phyloP scores from a whole-genome alignment of 1,284 basidiomycete species.

The Wallemia hederae region DNA sequence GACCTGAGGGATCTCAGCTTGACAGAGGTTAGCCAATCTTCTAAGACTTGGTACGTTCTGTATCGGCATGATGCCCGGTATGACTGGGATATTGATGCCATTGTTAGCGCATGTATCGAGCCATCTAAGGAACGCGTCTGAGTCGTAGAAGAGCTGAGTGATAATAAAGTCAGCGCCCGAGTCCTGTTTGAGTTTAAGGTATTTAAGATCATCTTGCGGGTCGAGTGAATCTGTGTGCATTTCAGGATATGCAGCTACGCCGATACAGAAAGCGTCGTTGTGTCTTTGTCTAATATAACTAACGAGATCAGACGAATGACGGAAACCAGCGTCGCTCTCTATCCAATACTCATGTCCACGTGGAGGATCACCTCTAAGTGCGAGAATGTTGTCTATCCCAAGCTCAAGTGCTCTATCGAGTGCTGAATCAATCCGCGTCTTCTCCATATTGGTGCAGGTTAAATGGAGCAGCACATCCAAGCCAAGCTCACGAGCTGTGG shows the following conservation, averaged over 20 bases:
- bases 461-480: slow-evolving; percentile 9
- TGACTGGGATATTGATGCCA: slow-evolving; percentile 75
- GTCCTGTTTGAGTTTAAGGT: slow-evolving; percentile 61
- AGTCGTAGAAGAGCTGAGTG: slow-evolving; percentile 88
- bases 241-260: slow-evolving; percentile 48
- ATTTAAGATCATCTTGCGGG: slow-evolving; percentile 38
- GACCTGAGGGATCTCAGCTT: slow-evolving; percentile 47
- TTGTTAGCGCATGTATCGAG: slow-evolving; percentile 49
- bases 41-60: slow-evolving; percentile 94
- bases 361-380: slow-evolving; percentile 77
- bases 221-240: slow-evolving; percentile 22
- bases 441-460: slow-evolving; percentile 10
- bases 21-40: slow-evolving; percentile 64
- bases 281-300: slow-evolving; percentile 50
- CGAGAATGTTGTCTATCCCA: slow-evolving; percentile 83
- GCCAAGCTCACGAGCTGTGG: slow-evolving; percentile 11
- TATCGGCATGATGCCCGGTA: slow-evolving; percentile 88
- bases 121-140: slow-evolving; percentile 56
- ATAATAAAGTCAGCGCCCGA: slow-evolving; percentile 70
- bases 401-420: slow-evolving; percentile 61
- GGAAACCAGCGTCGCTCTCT: slow-evolving; percentile 60
- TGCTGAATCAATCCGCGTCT: slow-evolving; percentile 7
- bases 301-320: slow-evolving; percentile 70
- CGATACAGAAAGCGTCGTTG: slow-evolving; percentile 76
- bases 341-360: slow-evolving; percentile 68